Evolutionary conservation across 257 asterid species (phyloP).

Genomic region (Lycium ferocissimum): DNA sequence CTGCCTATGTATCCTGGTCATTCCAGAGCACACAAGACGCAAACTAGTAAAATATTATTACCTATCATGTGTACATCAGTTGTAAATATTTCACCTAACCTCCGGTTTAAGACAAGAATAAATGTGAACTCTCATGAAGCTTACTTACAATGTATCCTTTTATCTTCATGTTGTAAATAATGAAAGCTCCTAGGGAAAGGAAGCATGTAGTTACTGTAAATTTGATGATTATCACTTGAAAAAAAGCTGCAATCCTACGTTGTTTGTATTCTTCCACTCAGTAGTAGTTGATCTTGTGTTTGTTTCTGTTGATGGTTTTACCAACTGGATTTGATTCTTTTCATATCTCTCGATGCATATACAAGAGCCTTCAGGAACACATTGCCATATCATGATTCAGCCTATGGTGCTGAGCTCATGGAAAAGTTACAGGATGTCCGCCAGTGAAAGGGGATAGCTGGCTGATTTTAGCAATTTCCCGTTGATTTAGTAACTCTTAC

Average conservation of each 20-base stretch:
- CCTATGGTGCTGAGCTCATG: neutral
- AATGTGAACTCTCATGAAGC: neutral
- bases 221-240: neutral
- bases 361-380: neutral
- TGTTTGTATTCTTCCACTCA: neutral
- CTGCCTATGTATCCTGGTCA: constrained; percentile 58
- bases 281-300: neutral
- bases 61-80: neutral
- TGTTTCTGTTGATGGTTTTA: neutral
- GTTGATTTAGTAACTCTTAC: neutral
- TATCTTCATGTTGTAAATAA: constrained; percentile 1
- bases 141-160: neutral
- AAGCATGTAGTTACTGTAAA: neutral
- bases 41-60: constrained; percentile 27
- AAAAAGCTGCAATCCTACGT: neutral
- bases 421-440: neutral
- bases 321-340: neutral
- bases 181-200: neutral
- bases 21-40: constrained; percentile 46
- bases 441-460: neutral
- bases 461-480: neutral
- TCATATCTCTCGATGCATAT: neutral
- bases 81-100: neutral
- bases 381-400: too few relatives aligned
- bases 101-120: neutral